These are phyloP conservation scores for Mortierella polycephala DNA, from an alignment of 371 early-diverging fungal genomes.

Conservation along the genomic window DNA sequence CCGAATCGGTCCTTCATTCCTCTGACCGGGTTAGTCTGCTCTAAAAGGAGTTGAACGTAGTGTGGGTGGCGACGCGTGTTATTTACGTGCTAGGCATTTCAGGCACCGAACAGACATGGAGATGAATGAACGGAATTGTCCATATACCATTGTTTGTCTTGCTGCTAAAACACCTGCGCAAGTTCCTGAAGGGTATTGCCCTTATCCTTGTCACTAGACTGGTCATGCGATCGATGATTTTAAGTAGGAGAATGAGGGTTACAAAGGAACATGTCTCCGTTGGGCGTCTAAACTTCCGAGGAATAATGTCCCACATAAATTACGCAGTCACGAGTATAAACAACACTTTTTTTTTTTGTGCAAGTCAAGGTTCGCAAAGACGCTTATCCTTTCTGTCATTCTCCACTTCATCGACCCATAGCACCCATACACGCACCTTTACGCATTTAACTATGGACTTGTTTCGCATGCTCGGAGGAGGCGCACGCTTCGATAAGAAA, in stretches of 20 bases:
- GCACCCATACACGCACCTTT: slow-evolving; percentile 2
- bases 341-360: slow-evolving; percentile 6
- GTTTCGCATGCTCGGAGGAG: slow-evolving; percentile 84
- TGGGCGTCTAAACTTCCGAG: not conserved
- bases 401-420: not conserved
- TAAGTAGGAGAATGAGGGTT: not conserved
- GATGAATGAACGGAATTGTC: not conserved
- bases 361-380: no score
- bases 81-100: not conserved
- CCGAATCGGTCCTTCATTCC: slow-evolving; percentile 69
- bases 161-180: slow-evolving; percentile 31
- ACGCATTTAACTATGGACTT: slow-evolving; percentile 69
- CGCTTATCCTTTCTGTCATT: no score
- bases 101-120: not conserved
- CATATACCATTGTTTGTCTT: slow-evolving; percentile 21
- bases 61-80: not conserved
- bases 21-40: slow-evolving; percentile 54
- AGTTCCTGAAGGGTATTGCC: slow-evolving; percentile 5
- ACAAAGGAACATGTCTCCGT: not conserved
- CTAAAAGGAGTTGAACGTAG: slow-evolving; percentile 5
- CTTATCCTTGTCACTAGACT: slow-evolving; percentile 14
- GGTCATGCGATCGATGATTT: slow-evolving; percentile 11
- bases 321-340: slow-evolving; percentile 14
- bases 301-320: slow-evolving; percentile 7
- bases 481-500: slow-evolving; percentile 84